phyloP scores from a whole-genome alignment of 768 basidiomycete species.

The Lactarius deliciosus region DNA sequence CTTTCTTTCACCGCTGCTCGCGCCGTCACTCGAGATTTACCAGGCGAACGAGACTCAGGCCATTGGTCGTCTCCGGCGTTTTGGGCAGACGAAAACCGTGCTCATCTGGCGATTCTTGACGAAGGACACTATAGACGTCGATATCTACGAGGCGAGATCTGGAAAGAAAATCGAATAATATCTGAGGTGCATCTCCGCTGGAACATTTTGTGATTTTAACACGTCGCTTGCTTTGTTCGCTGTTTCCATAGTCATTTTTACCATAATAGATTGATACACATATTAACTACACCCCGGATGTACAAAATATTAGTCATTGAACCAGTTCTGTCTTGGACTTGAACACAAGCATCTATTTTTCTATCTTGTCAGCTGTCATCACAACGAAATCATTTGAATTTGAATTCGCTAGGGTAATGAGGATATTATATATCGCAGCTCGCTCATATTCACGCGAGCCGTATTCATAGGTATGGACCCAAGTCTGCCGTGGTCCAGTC shows the following conservation, averaged over 20 bases:
- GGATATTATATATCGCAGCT: neutral
- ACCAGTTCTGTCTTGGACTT: neutral
- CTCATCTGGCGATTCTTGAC: slow-evolving; percentile 82
- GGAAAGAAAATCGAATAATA: slow-evolving; percentile 29
- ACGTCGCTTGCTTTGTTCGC: slow-evolving; percentile 5
- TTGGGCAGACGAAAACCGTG: slow-evolving; percentile 79
- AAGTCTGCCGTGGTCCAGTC: neutral
- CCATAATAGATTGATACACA: slow-evolving; percentile 6
- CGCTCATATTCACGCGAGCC: neutral
- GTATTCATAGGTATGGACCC: neutral
- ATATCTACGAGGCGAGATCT: slow-evolving; percentile 64
- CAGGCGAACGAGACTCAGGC: slow-evolving; percentile 82
- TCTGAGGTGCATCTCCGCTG: neutral
- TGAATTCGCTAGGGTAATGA: neutral
- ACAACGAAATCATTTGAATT: neutral
- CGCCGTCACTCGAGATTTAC: slow-evolving; percentile 79
- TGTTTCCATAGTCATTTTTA: slow-evolving; percentile 2
- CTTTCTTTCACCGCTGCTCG: slow-evolving; percentile 89
- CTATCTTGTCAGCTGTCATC: neutral
- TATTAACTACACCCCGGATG: slow-evolving; percentile 3
- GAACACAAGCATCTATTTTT: neutral
- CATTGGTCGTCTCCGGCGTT: slow-evolving; percentile 79
- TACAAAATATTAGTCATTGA: neutral
- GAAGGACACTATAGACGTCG: slow-evolving; percentile 84
- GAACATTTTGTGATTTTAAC: neutral